Evolutionary conservation across 176 grass and related monocot genomes (phyloP).

Genomic region (Carex cristatella): DNA sequence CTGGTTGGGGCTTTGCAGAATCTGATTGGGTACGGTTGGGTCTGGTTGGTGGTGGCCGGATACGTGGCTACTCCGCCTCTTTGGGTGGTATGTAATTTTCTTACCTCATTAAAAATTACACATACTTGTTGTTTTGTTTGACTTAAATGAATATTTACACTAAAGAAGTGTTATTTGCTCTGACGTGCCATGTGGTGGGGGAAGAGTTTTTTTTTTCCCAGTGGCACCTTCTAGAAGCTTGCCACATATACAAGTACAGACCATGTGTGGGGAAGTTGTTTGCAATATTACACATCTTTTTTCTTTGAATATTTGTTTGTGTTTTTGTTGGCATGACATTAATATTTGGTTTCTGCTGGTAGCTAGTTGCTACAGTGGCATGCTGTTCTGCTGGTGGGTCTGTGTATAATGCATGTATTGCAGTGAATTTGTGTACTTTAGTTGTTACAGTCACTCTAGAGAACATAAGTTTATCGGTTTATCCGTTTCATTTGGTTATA

Average conservation of each 20-base stretch:
- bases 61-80: conserved; percentile 52
- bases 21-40: conserved; percentile 71
- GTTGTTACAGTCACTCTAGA: too few relatives aligned
- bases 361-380: background rate
- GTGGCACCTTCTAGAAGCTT: background rate
- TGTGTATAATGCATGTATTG: background rate
- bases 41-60: conserved; percentile 63
- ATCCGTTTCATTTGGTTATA: background rate
- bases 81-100: conserved; percentile 47
- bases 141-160: background rate
- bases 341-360: background rate
- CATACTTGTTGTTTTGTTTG: conserved; percentile 8
- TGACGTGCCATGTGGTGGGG: background rate
- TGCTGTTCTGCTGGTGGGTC: background rate
- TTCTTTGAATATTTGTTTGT: too few relatives aligned
- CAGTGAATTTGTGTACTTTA: background rate
- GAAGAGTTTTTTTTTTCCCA: background rate
- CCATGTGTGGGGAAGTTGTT: background rate
- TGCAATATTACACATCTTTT: background rate
- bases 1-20: conserved; percentile 78
- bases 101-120: background rate
- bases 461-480: background rate
- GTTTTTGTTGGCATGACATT: too few relatives aligned
- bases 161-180: background rate
- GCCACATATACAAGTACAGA: background rate